Percentiles rank a stretch among this genome's conserved stretches.
Conservation (phyloP, 805 yeast genomes). For the Metschnikowia drakensbergensis region DNA sequence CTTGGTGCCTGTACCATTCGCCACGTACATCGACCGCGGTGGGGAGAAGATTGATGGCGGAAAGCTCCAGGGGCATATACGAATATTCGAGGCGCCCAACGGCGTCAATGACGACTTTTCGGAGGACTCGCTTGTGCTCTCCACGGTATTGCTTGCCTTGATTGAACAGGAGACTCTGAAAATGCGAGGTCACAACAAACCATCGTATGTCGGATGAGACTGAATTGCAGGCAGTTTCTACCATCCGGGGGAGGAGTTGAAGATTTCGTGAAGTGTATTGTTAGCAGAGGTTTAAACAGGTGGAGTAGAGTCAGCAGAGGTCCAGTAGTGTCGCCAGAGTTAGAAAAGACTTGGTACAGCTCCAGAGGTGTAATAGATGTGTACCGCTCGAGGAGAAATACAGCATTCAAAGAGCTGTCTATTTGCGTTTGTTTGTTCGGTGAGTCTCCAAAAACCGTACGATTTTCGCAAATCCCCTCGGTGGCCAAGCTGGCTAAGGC, state of each 20-base stretch:
- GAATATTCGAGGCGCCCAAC: slow-evolving; percentile 14
- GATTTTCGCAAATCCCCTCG: slow-evolving; percentile 26
- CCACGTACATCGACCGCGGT: slow-evolving; percentile 28
- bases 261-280: too few species aligned
- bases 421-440: too few species aligned
- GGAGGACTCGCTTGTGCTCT: slow-evolving; percentile 22
- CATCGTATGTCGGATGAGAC: slow-evolving; percentile 11
- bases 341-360: too few species aligned
- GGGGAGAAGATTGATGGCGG: slow-evolving; percentile 20
- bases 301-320: too few species aligned
- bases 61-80: slow-evolving; percentile 23
- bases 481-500: slow-evolving; percentile 52
- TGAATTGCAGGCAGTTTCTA: neutral
- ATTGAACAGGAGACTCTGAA: slow-evolving; percentile 33
- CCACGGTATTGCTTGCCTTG: slow-evolving; percentile 25
- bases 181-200: slow-evolving; percentile 30
- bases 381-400: too few species aligned
- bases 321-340: too few species aligned
- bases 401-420: too few species aligned
- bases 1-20: slow-evolving; percentile 27
- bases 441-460: too few species aligned
- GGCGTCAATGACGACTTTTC: slow-evolving; percentile 14
- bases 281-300: too few species aligned
- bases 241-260: too few species aligned
- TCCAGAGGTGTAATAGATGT: too few species aligned